phyloP scores from a whole-genome alignment of 768 basidiomycete species.

The Suillus subalutaceus region DNA sequence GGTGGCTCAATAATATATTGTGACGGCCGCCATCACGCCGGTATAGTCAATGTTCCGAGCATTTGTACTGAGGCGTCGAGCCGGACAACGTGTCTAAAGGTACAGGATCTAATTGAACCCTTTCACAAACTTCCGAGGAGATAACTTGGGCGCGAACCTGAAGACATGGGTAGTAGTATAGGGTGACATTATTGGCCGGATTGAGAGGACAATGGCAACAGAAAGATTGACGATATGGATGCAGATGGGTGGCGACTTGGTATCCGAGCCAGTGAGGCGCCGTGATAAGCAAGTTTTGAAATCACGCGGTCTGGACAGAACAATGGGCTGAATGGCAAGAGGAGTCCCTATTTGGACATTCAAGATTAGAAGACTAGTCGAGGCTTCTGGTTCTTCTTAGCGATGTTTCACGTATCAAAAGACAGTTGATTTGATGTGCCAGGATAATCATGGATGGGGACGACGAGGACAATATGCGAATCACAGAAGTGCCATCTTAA shows the following conservation, averaged over 20 bases:
- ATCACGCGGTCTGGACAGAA: background rate
- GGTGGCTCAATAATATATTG: background rate
- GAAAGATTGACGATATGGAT: background rate
- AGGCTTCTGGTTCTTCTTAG: conserved; percentile 10
- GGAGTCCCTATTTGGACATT: conserved; percentile 3
- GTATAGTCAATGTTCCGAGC: background rate
- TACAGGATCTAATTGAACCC: no score
- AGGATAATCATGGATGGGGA: no score
- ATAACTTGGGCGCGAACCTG: background rate
- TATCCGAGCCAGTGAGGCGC: no score
- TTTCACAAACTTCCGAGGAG: background rate
- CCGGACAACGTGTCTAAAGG: background rate
- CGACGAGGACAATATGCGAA: conserved; percentile 5
- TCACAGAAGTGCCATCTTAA: background rate
- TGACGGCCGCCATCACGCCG: background rate
- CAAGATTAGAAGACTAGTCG: no score
- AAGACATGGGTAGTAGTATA: no score
- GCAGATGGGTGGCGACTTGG: background rate
- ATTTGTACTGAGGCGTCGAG: no score
- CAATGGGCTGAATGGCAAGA: background rate
- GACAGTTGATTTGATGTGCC: no score
- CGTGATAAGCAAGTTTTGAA: no score
- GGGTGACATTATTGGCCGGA: background rate
- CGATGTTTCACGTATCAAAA: background rate
- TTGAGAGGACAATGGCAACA: conserved; percentile 1